These are phyloP conservation scores for Aspergillus bertholletiae DNA, from an alignment of 495 filamentous ascomycete genomes.

Conservation along the genomic window DNA sequence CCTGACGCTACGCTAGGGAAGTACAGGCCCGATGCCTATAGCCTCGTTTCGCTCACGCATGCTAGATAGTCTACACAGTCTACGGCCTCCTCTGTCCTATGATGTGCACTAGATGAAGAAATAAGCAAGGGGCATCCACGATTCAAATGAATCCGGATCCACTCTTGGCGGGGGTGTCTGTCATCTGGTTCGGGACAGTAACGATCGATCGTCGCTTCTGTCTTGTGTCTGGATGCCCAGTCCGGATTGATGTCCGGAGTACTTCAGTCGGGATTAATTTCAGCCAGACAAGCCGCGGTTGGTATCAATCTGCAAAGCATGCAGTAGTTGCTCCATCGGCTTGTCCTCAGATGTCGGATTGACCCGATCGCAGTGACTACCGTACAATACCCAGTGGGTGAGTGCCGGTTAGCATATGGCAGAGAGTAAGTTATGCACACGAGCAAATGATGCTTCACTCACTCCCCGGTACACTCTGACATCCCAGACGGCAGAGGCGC, in stretches of 20 bases:
- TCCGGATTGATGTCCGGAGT: not conserved
- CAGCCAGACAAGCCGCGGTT: not conserved
- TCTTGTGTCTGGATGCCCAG: not conserved
- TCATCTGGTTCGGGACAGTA: not conserved
- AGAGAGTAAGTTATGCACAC: not conserved
- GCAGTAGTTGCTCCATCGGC: not conserved
- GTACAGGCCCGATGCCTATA: not conserved
- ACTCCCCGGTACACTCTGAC: slow-evolving; percentile 12
- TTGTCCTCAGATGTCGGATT: slow-evolving; percentile 1
- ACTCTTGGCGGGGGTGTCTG: slow-evolving; percentile 3
- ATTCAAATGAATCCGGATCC: slow-evolving; percentile 6
- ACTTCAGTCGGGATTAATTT: not conserved
- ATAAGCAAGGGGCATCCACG: slow-evolving; percentile 7
- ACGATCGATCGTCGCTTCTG: not conserved
- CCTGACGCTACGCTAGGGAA: not conserved
- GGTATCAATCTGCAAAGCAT: not conserved
- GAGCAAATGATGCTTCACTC: not conserved
- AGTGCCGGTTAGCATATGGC: not conserved
- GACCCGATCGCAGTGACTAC: slow-evolving; percentile 1
- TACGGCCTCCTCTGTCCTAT: slow-evolving; percentile 6
- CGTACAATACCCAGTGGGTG: too few species aligned
- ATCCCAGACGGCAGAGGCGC: slow-evolving; percentile 6
- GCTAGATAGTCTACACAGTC: slow-evolving; percentile 4
- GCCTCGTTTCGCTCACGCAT: not conserved
- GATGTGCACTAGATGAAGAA: not conserved